Evolutionary conservation across 2,329 filamentous ascomycete genomes (phyloP), one percentile per base, ranked within the genome.

Genomic region (Alternaria sp.): DNA sequence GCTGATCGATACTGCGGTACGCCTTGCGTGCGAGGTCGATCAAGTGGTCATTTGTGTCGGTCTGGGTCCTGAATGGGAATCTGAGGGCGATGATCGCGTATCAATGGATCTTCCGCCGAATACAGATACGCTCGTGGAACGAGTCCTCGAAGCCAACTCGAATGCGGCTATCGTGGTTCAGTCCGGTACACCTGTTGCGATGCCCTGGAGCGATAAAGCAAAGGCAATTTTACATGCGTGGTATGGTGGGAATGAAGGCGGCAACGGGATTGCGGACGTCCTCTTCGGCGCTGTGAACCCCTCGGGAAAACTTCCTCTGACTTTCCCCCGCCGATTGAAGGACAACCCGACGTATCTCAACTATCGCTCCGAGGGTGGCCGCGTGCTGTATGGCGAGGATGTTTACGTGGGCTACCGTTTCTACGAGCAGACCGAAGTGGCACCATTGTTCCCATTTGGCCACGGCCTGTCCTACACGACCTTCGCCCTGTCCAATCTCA

Each of bases 191-290:
- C 92, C 93, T 0, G 87, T 94, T 2, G 77, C 93, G 1, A 79
- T 97, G 60, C 81, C 85, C 14, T 97, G 91, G 90, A 87, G 92
- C 61, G 86, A 93, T 0, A 86, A 86, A 16, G 87, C 96, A 61
- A 91, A 92, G 71, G 88, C 90, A 0, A 87, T 96, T 0, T 74
- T 97, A 1, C 84, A 94, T 53, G 92, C 91, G 6, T 91, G 95
- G 71, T 82, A 96, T 2, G 92, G 92, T 0, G 93, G 93, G 1
- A 88, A 97, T 73, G 92, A 97, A 76, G 92, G 89, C 40, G 93
- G 93, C 10, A 89, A 91, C 60, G 92, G 92, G 0, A 83, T 97
- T 5, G 86, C 86, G 1, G 91, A 94, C 68, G 84, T 97, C 1
- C 80, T 97, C 1, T 91, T 93, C 55, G 93, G 93, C 3, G 84